Percentiles rank a stretch among this genome's conserved stretches.
phyloP scores from a whole-genome alignment of 1,284 basidiomycete genomes.

The Peniophora sp. region DNA sequence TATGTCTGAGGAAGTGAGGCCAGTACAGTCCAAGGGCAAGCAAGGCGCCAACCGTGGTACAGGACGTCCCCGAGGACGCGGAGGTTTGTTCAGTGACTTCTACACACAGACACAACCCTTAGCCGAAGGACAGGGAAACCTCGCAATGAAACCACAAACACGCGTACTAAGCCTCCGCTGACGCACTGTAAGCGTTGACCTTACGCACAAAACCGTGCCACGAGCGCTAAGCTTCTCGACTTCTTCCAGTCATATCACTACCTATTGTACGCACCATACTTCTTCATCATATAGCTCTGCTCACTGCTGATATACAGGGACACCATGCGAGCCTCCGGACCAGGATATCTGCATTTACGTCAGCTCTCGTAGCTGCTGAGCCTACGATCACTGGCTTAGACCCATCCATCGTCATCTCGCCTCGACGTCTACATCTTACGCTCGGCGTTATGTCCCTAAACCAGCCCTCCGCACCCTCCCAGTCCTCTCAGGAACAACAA shows the following conservation, averaged over 20 bases:
- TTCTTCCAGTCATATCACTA: background rate
- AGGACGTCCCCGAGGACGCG: too few species aligned
- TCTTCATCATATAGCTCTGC: background rate
- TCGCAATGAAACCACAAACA: background rate
- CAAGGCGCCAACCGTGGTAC: too few species aligned
- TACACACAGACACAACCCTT: too few species aligned
- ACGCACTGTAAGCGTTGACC: background rate
- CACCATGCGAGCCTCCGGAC: conserved; percentile 37
- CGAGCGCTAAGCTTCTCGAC: background rate
- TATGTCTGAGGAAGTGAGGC: too few species aligned
- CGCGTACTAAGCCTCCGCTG: background rate
- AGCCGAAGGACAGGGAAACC: too few species aligned
- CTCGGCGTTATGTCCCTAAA: conserved; percentile 61
- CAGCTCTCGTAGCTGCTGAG: conserved; percentile 25
- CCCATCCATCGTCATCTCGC: conserved; percentile 46
- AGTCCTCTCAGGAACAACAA: background rate
- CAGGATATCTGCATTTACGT: conserved; percentile 36
- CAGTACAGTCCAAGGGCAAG: too few species aligned
- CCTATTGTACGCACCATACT: background rate
- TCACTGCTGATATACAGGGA: too few species aligned
- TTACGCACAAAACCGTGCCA: background rate
- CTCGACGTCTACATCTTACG: conserved; percentile 60
- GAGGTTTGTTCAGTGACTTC: too few species aligned
- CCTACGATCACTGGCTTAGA: conserved; percentile 50
- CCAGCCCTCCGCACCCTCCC: background rate